Conservation (phyloP, 169 alveolate genomes). For the Neospora caninum region DNA sequence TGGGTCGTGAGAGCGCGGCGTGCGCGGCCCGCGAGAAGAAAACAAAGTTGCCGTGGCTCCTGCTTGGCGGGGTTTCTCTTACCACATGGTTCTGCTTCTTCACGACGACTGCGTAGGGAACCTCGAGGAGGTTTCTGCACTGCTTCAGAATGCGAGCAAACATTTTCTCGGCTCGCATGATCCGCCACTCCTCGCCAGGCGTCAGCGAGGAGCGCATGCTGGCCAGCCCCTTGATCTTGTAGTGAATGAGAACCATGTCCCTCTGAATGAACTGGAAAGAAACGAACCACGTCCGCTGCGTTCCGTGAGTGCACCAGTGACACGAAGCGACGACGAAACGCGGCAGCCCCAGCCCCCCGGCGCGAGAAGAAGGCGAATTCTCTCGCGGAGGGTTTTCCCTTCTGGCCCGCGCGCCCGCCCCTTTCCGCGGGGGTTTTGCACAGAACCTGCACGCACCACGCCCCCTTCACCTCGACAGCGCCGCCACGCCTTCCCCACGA, state of each 20-base stretch:
- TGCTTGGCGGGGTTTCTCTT: too few species aligned
- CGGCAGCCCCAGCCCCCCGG: neutral
- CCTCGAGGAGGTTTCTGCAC: neutral
- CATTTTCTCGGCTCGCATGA: neutral
- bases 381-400: too few species aligned
- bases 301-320: neutral
- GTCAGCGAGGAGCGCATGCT: neutral
- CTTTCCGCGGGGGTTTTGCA: too few species aligned
- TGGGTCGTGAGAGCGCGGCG: too few species aligned
- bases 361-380: too few species aligned
- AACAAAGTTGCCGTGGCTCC: too few species aligned
- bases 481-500: too few species aligned
- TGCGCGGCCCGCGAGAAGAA: too few species aligned
- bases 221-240: slow-evolving; percentile 27
- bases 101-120: slow-evolving; percentile 16
- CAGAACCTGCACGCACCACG: too few species aligned
- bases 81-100: neutral
- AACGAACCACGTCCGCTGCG: neutral
- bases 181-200: slow-evolving; percentile 27
- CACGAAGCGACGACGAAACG: too few species aligned
- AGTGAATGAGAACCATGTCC: slow-evolving; percentile 17
- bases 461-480: too few species aligned
- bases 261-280: slow-evolving; percentile 18
- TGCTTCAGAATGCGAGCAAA: neutral
- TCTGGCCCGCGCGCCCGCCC: neutral